Evolutionary conservation across 805 yeast genomes (phyloP).

Genomic region (Kodamaea fukazawae): DNA sequence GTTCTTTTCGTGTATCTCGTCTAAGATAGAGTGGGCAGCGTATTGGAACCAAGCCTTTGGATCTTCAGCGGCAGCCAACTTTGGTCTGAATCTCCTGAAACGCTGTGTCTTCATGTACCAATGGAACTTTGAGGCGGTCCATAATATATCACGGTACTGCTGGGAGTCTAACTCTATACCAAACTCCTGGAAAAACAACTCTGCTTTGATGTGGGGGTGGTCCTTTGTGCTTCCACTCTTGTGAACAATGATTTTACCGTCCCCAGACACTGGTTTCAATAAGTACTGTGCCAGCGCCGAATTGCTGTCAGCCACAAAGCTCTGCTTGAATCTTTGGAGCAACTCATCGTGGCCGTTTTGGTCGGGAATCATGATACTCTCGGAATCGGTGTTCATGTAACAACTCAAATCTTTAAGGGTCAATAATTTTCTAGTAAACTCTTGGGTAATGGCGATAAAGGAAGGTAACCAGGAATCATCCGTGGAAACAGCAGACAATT

Average conservation of each 20-base stretch:
- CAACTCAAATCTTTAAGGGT: slow-evolving; percentile 71
- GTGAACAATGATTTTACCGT: slow-evolving; percentile 77
- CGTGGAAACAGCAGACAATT: slow-evolving; percentile 88
- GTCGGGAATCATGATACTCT: slow-evolving; percentile 6
- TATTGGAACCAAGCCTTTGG: slow-evolving; percentile 82
- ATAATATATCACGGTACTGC: slow-evolving; percentile 78
- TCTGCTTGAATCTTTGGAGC: slow-evolving; percentile 45
- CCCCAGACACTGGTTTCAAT: slow-evolving; percentile 84
- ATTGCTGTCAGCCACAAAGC: slow-evolving; percentile 33
- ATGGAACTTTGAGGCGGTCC: slow-evolving; percentile 78
- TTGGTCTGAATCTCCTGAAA: slow-evolving; percentile 71
- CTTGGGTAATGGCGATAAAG: slow-evolving; percentile 69
- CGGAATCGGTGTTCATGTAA: slow-evolving; percentile 76
- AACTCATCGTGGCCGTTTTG: slow-evolving; percentile 44
- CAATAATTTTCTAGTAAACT: slow-evolving; percentile 70
- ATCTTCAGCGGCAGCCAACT: slow-evolving; percentile 47
- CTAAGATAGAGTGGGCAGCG: slow-evolving; percentile 69
- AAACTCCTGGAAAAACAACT: slow-evolving; percentile 81
- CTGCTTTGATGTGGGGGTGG: slow-evolving; percentile 67
- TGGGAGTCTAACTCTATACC: slow-evolving; percentile 81
- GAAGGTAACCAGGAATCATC: slow-evolving; percentile 82
- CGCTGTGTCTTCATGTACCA: slow-evolving; percentile 74
- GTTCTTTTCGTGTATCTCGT: slow-evolving; percentile 79
- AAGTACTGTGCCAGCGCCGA: slow-evolving; percentile 47
- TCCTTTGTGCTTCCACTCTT: slow-evolving; percentile 71